Evolutionary conservation across 768 basidiomycete species (phyloP).

Genomic region (Calocera viscosa): DNA sequence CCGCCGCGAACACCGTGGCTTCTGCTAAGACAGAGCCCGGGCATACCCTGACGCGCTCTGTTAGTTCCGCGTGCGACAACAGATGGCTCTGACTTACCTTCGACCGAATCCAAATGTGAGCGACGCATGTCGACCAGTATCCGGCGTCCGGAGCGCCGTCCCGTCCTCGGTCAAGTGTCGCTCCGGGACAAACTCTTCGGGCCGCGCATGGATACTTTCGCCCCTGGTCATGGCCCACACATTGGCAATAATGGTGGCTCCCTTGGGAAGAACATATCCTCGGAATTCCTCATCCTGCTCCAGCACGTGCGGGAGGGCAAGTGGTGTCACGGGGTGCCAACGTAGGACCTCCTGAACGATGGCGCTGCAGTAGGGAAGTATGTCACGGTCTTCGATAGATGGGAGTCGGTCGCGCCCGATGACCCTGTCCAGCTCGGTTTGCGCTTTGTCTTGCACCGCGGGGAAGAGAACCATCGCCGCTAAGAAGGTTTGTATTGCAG

Average conservation of each 20-base stretch:
- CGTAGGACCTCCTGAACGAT: constrained; percentile 19
- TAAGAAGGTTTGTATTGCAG: background rate
- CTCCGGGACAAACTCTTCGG: constrained; percentile 6
- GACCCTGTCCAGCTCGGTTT: constrained; percentile 19
- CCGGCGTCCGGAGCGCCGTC: constrained; percentile 28
- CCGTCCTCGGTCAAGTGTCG: constrained; percentile 24
- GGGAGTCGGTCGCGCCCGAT: constrained; percentile 18
- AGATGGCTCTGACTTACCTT: background rate
- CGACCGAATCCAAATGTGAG: constrained; percentile 40
- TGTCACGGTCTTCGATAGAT: constrained; percentile 17
- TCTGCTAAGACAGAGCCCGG: constrained; percentile 50
- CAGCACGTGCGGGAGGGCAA: background rate
- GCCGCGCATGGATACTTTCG: background rate
- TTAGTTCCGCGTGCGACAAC: background rate
- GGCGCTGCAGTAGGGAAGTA: constrained; percentile 18
- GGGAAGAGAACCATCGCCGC: background rate
- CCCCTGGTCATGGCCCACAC: constrained; percentile 8
- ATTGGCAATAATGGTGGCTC: constrained; percentile 15
- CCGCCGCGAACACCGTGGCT: constrained; percentile 52
- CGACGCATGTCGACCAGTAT: constrained; percentile 34
- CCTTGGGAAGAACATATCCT: constrained; percentile 32
- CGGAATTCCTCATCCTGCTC: background rate
- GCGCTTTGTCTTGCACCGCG: constrained; percentile 11
- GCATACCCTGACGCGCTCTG: constrained; percentile 34
- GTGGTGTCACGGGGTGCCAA: constrained; percentile 19